phyloP scores from a whole-genome alignment of 2,329 filamentous ascomycete genomes.

The Dactylellina sp. region DNA sequence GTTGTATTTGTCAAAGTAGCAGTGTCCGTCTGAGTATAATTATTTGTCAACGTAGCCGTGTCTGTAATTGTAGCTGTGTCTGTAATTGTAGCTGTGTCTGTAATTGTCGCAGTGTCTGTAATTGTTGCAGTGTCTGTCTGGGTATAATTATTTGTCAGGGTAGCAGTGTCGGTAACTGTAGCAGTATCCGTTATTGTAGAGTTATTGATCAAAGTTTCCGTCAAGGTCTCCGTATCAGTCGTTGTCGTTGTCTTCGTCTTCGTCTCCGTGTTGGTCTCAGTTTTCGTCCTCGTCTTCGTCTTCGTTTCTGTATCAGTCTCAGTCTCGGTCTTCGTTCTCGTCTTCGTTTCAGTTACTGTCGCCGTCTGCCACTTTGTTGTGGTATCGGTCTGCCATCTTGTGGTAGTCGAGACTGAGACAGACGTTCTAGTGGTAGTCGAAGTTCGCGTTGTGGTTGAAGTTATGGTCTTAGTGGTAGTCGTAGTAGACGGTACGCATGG shows the following conservation, averaged over 20 bases:
- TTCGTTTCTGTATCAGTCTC: conserved; percentile 1
- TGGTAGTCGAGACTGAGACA: conserved; percentile 23
- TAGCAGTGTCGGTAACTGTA: conserved; percentile 21
- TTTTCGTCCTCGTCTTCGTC: conserved; percentile 16
- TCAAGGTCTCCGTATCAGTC: conserved; percentile 15
- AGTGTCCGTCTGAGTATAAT: background rate
- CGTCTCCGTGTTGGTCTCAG: conserved; percentile 18
- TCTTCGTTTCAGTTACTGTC: conserved; percentile 1
- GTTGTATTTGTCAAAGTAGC: conserved; percentile 9
- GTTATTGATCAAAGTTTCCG: conserved; percentile 12
- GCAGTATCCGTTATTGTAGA: conserved; percentile 12
- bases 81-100: conserved; percentile 14
- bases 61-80: conserved; percentile 14
- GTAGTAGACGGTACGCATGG: conserved; percentile 1
- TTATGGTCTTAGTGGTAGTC: conserved; percentile 3
- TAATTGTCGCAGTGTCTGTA: conserved; percentile 11
- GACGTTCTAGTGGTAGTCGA: conserved; percentile 9
- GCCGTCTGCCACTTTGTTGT: conserved; percentile 13
- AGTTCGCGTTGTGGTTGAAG: background rate
- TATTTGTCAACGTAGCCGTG: conserved; percentile 24
- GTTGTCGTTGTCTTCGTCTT: conserved; percentile 14
- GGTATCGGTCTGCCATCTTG: conserved; percentile 20
- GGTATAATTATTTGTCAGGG: background rate
- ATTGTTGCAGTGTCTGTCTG: conserved; percentile 11
- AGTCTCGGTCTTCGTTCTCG: conserved; percentile 16